phyloP scores from a whole-genome alignment of 139 green algal species.

The Chlorella sp. region DNA sequence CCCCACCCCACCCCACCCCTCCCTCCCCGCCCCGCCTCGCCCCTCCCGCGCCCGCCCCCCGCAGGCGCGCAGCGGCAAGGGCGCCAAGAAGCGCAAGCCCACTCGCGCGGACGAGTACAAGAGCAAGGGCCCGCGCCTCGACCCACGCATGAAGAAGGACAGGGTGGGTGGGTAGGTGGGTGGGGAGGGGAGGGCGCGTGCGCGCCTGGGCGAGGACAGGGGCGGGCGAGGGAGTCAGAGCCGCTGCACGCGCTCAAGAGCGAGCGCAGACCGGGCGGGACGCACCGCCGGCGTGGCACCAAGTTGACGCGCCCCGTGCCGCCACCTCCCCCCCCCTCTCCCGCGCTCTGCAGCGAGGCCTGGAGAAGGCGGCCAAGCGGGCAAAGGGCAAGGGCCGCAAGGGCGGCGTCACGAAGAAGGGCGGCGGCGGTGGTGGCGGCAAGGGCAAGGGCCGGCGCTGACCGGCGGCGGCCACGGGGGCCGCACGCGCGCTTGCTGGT shows the following conservation, averaged over 20 bases:
- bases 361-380: constrained; percentile 1
- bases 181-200: constrained; percentile 21
- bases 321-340: no score
- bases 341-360: no score
- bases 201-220: constrained; percentile 44
- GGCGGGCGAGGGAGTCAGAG: no score
- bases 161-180: background rate
- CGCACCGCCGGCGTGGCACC: no score
- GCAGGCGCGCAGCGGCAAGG: constrained; percentile 18
- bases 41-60: background rate
- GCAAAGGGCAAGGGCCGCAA: constrained; percentile 8
- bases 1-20: background rate
- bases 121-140: background rate
- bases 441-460: constrained; percentile 9
- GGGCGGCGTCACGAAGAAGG: constrained; percentile 17
- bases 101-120: background rate
- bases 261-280: no score
- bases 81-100: background rate
- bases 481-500: no score
- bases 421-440: no score
- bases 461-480: constrained; percentile 22
- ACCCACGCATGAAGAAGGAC: constrained; percentile 34
- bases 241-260: no score
- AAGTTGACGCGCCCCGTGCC: no score
- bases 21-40: background rate